phyloP scores from a whole-genome alignment of 2,329 filamentous ascomycete species.

The Purpureocillium takamizusanense region DNA sequence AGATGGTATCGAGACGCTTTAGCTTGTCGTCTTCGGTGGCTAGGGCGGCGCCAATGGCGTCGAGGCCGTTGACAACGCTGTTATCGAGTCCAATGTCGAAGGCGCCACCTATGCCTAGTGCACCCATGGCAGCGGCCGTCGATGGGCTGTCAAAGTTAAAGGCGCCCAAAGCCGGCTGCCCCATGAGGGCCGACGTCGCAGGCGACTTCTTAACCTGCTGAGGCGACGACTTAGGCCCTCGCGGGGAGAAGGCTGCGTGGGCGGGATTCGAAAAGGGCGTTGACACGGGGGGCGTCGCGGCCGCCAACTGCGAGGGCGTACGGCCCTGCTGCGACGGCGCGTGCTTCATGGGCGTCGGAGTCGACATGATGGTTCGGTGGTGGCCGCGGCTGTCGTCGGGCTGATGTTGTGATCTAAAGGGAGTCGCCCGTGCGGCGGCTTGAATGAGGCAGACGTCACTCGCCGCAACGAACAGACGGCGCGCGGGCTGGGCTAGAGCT shows the following conservation, averaged over 20 bases:
- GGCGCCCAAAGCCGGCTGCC: conserved; percentile 33
- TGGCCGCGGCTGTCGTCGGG: too few species aligned
- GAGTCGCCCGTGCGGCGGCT: too few species aligned
- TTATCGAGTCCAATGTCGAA: conserved; percentile 46
- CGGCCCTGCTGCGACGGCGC: conserved; percentile 30
- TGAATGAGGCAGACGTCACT: conserved; percentile 6
- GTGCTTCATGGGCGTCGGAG: conserved; percentile 41
- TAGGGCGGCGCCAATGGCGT: conserved; percentile 26
- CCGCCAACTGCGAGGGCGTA: conserved; percentile 42
- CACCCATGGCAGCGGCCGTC: conserved; percentile 52
- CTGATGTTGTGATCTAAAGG: too few species aligned
- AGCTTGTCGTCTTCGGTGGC: conserved; percentile 45
- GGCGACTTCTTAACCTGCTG: conserved; percentile 58
- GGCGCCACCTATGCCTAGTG: conserved; percentile 37
- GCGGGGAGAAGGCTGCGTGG: conserved; percentile 51
- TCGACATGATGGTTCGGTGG: conserved; percentile 36
- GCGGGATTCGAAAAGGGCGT: conserved; percentile 54
- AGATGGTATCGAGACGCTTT: conserved; percentile 43
- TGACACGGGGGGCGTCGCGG: conserved; percentile 55
- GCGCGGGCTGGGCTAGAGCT: too few species aligned
- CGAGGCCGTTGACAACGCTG: conserved; percentile 38
- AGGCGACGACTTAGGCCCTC: conserved; percentile 49
- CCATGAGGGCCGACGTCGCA: conserved; percentile 41
- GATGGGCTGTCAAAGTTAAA: conserved; percentile 57
- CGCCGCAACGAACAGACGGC: too few species aligned